These are phyloP conservation scores for Gossypium gossypioides DNA, from an alignment of 441 rosid genomes.

Conservation along the genomic window DNA sequence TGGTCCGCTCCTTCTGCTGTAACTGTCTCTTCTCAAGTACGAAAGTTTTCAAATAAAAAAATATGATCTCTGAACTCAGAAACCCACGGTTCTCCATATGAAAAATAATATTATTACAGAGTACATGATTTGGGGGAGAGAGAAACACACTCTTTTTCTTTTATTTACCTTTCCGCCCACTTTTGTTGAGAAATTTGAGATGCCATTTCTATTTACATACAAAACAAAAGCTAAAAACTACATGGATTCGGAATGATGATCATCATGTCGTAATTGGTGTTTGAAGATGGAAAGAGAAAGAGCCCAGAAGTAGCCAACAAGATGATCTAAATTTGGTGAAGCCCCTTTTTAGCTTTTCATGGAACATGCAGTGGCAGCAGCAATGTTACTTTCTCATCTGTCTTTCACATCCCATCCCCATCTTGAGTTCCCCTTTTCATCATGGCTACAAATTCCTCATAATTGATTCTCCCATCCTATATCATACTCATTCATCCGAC, in stretches of 20 bases:
- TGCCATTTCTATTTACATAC: not conserved
- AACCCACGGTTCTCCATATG: too few relatives aligned
- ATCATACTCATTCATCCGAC: not conserved
- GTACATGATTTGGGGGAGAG: not conserved
- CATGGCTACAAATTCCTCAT: conserved; percentile 56
- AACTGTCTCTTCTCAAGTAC: too few relatives aligned
- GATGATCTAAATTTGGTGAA: not conserved
- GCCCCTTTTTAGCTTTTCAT: not conserved
- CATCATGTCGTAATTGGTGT: too few relatives aligned
- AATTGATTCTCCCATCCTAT: conserved; percentile 54
- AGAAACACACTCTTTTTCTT: not conserved
- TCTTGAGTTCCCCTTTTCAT: conserved; percentile 49
- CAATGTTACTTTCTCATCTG: not conserved
- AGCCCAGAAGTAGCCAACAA: not conserved
- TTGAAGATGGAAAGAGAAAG: too few relatives aligned
- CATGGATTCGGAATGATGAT: too few relatives aligned
- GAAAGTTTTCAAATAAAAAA: too few relatives aligned
- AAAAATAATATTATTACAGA: not conserved
- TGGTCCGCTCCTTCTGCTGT: too few relatives aligned
- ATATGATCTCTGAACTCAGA: too few relatives aligned
- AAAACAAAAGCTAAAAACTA: not conserved
- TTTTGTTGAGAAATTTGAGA: not conserved
- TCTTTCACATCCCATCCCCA: conserved; percentile 20
- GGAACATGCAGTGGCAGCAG: too few relatives aligned
- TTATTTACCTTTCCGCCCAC: not conserved